Evolutionary conservation across 495 filamentous ascomycete genomes (phyloP).

Genomic region (Neurospora hispaniola): DNA sequence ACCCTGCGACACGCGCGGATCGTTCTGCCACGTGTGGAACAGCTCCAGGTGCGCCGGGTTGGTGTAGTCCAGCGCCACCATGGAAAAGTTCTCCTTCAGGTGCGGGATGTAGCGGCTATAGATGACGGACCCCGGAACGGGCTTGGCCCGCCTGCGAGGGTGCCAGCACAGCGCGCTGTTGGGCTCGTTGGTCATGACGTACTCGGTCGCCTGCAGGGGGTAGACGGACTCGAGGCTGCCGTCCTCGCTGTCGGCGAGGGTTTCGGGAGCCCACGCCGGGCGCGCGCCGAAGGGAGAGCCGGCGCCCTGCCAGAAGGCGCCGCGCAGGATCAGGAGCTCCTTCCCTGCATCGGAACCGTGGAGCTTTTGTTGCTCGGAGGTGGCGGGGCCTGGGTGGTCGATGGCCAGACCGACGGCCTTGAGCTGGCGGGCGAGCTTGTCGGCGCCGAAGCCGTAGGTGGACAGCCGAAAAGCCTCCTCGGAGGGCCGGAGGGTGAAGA

Average conservation of each 20-base stretch:
- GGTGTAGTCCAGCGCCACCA: constrained; percentile 49
- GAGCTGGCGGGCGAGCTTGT: constrained; percentile 37
- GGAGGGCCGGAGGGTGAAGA: constrained; percentile 43
- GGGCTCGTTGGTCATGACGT: constrained; percentile 39
- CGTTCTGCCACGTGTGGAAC: constrained; percentile 62
- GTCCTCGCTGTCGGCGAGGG: constrained; percentile 29
- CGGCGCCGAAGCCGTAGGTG: constrained; percentile 29
- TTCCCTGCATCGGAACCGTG: constrained; percentile 22
- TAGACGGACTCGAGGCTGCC: constrained; percentile 25
- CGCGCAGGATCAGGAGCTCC: constrained; percentile 35
- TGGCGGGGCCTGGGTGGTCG: constrained; percentile 29
- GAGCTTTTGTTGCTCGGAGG: constrained; percentile 23
- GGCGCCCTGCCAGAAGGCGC: constrained; percentile 60
- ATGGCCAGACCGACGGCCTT: constrained; percentile 42
- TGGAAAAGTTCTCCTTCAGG: constrained; percentile 53
- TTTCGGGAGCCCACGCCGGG: constrained; percentile 44
- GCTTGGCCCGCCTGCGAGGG: constrained; percentile 51
- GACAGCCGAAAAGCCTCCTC: constrained; percentile 45
- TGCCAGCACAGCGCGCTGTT: constrained; percentile 34
- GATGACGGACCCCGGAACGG: constrained; percentile 46
- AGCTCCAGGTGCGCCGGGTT: constrained; percentile 44
- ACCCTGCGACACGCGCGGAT: constrained; percentile 56
- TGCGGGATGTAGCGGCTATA: constrained; percentile 63
- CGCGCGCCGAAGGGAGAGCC: constrained; percentile 53
- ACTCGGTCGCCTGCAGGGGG: constrained; percentile 44